Evolutionary conservation across 495 filamentous ascomycete species (phyloP).

Genomic region (Oleoguttula mirabilis): DNA sequence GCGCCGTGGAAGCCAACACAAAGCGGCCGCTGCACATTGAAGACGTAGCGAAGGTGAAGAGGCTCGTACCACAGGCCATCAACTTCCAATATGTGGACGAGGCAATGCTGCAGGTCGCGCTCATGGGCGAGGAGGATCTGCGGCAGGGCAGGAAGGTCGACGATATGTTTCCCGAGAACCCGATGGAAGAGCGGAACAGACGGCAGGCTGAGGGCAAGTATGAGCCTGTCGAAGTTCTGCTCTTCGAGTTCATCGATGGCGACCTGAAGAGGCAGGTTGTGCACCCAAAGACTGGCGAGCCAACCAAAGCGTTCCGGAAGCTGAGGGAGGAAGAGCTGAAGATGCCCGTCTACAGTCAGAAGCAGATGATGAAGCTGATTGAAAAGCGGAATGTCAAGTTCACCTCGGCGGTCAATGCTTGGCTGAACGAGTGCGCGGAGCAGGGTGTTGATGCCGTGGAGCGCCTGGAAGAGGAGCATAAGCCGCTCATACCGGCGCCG

Average conservation of each 20-base stretch:
- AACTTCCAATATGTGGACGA: conserved; percentile 82
- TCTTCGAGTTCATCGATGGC: conserved; percentile 88
- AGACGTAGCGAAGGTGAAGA: conserved; percentile 73
- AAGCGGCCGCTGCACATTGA: conserved; percentile 55
- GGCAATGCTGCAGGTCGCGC: conserved; percentile 63
- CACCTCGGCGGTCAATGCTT: conserved; percentile 58
- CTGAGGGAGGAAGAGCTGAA: conserved; percentile 69
- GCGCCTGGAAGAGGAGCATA: conserved; percentile 40
- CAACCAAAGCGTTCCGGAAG: conserved; percentile 48
- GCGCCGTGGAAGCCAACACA: conserved; percentile 72
- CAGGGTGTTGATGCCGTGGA: conserved; percentile 56
- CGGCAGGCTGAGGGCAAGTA: conserved; percentile 26
- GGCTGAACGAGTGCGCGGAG: conserved; percentile 60
- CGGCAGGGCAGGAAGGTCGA: conserved; percentile 35
- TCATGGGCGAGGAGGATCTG: conserved; percentile 49
- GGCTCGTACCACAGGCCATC: conserved; percentile 61
- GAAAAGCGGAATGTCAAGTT: conserved; percentile 89
- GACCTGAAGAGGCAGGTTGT: conserved; percentile 74
- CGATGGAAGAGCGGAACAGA: conserved; percentile 16
- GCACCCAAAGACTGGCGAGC: conserved; percentile 57
- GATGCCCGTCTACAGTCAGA: conserved; percentile 89
- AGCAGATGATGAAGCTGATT: conserved; percentile 80
- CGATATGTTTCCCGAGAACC: conserved; percentile 23
- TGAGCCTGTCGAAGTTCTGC: conserved; percentile 51
- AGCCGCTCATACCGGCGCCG: conserved; percentile 38